Evolutionary conservation across 352 stramenopile genomes (phyloP).

Genomic region (Phytophthora ohioensis): DNA sequence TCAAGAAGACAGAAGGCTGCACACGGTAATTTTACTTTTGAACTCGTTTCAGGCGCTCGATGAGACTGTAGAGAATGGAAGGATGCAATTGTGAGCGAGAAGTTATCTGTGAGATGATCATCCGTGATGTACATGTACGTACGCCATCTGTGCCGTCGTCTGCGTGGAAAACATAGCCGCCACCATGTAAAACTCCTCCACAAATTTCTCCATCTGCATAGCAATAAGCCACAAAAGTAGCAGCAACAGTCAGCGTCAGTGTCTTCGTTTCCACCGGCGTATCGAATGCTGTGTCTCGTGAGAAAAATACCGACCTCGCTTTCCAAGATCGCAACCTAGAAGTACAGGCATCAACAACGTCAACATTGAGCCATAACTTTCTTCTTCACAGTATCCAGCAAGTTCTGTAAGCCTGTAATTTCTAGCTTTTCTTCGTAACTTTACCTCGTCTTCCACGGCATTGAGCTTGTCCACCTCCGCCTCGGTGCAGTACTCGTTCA

Average conservation of each 20-base stretch:
- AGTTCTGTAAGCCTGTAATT: constrained; percentile 4
- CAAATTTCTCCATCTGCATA: constrained; percentile 61
- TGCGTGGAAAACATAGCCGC: constrained; percentile 60
- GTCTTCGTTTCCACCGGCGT: background rate
- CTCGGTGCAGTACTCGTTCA: constrained; percentile 47
- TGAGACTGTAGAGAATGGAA: constrained; percentile 9
- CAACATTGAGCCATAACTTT: background rate
- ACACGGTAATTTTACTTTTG: background rate
- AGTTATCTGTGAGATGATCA: background rate
- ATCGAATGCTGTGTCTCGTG: background rate
- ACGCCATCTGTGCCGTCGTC: constrained; percentile 49
- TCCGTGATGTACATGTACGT: constrained; percentile 11
- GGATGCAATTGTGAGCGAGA: background rate
- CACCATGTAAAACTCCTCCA: constrained; percentile 70
- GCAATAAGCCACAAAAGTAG: background rate
- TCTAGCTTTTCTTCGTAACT: background rate
- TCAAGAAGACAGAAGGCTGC: constrained; percentile 21
- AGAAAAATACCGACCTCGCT: constrained; percentile 24
- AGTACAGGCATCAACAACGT: constrained; percentile 2
- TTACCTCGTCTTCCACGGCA: constrained; percentile 55
- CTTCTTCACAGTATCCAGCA: background rate
- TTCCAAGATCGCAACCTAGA: constrained; percentile 33
- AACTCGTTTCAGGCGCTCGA: constrained; percentile 19
- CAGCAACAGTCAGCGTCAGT: background rate
- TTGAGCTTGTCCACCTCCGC: constrained; percentile 41